Evolutionary conservation across 164 flowering plant species (phyloP).

Genomic region (Piper longum): DNA sequence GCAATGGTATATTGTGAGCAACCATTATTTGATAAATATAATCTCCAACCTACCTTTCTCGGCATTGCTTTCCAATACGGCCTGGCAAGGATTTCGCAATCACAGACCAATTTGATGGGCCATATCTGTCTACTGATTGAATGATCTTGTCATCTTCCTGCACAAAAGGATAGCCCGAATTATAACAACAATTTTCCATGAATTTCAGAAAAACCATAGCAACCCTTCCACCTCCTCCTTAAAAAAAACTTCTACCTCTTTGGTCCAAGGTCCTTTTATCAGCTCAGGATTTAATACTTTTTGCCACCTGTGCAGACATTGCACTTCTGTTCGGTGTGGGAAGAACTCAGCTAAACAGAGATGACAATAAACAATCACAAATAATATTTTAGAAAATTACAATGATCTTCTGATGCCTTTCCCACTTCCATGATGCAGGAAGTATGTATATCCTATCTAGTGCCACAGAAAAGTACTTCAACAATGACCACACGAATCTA

Average conservation of each 20-base stretch:
- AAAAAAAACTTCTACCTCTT: conserved; percentile 39
- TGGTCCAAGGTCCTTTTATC: conserved; percentile 97
- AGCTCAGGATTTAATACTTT: conserved; percentile 97
- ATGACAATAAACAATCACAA: background rate
- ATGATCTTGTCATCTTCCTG: conserved; percentile 91
- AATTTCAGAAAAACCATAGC: background rate
- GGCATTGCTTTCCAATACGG: conserved; percentile 97
- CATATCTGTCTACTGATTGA: conserved; percentile 62
- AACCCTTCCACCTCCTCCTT: background rate
- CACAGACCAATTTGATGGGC: conserved; percentile 91
- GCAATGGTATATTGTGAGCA: no score
- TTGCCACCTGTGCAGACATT: conserved; percentile 97
- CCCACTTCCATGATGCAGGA: no score
- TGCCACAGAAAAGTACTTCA: no score
- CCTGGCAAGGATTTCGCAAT: conserved; percentile 91
- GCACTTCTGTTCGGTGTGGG: conserved; percentile 93
- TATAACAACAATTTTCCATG: background rate
- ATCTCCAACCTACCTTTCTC: conserved; percentile 57
- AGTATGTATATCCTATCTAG: no score
- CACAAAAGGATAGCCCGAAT: conserved; percentile 6
- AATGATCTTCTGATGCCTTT: background rate
- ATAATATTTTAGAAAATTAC: background rate
- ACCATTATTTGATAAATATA: no score
- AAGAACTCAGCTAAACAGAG: conserved; percentile 58
- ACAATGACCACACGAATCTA: no score